phyloP scores from a whole-genome alignment of 805 yeast genomes.

The Teunomyces funiuensis region DNA sequence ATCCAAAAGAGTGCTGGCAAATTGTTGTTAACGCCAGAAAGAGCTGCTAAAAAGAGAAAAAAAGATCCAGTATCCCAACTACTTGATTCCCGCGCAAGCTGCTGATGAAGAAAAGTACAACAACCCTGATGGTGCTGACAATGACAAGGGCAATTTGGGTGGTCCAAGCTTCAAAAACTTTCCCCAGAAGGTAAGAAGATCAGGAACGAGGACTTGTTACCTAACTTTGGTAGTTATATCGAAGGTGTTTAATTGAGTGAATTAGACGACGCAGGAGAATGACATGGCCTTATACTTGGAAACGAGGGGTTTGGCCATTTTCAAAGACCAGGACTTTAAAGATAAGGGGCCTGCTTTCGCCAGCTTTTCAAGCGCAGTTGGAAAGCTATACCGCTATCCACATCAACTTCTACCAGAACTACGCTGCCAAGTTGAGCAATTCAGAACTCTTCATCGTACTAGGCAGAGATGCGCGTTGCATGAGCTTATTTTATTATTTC shows the following conservation, averaged over 20 bases:
- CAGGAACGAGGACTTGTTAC: conserved; percentile 19
- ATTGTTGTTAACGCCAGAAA: conserved; percentile 3
- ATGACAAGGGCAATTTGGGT: conserved; percentile 28
- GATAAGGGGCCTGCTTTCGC: no score
- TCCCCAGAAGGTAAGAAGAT: conserved; percentile 16
- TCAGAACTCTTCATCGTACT: no score
- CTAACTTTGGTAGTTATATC: conserved; percentile 27
- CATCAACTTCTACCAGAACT: no score
- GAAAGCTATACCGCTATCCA: no score
- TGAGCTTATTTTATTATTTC: no score
- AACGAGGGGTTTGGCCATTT: conserved; percentile 26
- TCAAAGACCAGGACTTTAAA: no score
- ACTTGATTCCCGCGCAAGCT: conserved; percentile 14
- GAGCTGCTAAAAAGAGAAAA: conserved; percentile 13
- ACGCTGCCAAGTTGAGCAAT: no score
- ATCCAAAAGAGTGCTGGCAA: background rate
- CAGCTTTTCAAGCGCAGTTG: no score
- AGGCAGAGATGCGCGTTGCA: no score
- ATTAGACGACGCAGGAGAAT: conserved; percentile 23
- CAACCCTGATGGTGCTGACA: conserved; percentile 21
- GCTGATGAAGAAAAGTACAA: conserved; percentile 21
- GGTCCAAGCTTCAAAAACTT: conserved; percentile 19
- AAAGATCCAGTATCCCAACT: conserved; percentile 23
- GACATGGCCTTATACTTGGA: conserved; percentile 26
- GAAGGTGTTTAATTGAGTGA: conserved; percentile 25